Evolutionary conservation across 441 rosid species (phyloP).

Genomic region (Gossypium laxum): DNA sequence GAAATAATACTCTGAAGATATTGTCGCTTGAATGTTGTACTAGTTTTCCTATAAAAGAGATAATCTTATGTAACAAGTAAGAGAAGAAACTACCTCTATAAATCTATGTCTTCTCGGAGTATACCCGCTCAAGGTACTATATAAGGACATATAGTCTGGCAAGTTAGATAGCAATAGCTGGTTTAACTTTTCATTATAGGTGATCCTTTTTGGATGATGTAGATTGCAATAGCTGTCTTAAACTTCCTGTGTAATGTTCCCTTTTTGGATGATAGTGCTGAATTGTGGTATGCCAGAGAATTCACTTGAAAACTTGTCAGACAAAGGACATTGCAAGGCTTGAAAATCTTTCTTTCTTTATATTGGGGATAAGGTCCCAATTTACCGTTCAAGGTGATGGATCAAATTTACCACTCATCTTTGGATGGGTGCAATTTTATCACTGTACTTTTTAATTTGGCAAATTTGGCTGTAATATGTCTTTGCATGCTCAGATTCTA

Average conservation of each 20-base stretch:
- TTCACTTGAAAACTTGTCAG: not conserved
- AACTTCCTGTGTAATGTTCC: not conserved
- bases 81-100: not conserved
- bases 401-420: not conserved
- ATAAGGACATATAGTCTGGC: not conserved
- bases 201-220: not conserved
- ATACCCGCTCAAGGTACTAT: not conserved
- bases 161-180: not conserved
- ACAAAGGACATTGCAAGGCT: not conserved
- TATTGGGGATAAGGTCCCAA: not conserved
- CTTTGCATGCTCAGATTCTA: not conserved
- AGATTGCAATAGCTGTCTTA: not conserved
- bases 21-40: slow-evolving; percentile 1
- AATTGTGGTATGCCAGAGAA: not conserved
- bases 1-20: not conserved
- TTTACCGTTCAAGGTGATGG: not conserved
- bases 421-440: not conserved
- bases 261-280: not conserved
- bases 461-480: not conserved
- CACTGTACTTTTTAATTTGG: not conserved
- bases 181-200: not conserved
- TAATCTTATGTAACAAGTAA: not conserved
- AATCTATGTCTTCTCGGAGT: not conserved
- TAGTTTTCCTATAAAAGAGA: not conserved
- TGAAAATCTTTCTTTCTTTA: not conserved